These are phyloP conservation scores for Botrytis cinerea DNA, from an alignment of 2,329 filamentous ascomycete species.

Conservation along the genomic window DNA sequence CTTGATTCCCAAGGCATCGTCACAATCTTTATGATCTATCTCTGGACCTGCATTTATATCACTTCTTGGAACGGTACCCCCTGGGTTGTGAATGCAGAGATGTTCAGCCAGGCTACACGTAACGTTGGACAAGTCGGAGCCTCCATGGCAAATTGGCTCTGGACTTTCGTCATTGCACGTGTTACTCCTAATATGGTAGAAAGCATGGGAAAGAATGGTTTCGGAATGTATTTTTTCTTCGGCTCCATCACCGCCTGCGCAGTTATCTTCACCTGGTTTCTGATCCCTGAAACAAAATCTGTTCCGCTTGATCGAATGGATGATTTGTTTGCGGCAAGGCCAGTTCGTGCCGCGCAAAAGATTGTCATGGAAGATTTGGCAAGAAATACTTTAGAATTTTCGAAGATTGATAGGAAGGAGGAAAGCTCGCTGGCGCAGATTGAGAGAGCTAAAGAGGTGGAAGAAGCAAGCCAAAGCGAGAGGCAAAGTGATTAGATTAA, in stretches of 20 bases:
- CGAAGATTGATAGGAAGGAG: slow-evolving; percentile 27
- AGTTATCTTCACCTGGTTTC: slow-evolving; percentile 60
- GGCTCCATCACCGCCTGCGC: slow-evolving; percentile 54
- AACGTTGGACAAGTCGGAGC: slow-evolving; percentile 32
- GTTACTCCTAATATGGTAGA: slow-evolving; percentile 31
- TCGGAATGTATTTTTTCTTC: slow-evolving; percentile 49
- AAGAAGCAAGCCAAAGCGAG: neutral
- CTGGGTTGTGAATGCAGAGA: slow-evolving; percentile 37
- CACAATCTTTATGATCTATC: slow-evolving; percentile 8
- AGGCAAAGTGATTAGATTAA: neutral
- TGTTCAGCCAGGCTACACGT: slow-evolving; percentile 34
- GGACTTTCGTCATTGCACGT: slow-evolving; percentile 32
- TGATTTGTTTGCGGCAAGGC: slow-evolving; percentile 52
- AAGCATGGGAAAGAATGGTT: slow-evolving; percentile 24
- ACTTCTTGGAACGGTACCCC: slow-evolving; percentile 37
- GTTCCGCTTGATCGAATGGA: slow-evolving; percentile 67
- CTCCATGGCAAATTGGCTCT: slow-evolving; percentile 33
- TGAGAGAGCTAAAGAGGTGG: neutral
- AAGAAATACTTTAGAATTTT: slow-evolving; percentile 30
- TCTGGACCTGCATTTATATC: slow-evolving; percentile 32
- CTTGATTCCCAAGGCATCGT: slow-evolving; percentile 5
- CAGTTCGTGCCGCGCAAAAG: slow-evolving; percentile 33
- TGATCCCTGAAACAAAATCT: slow-evolving; percentile 66
- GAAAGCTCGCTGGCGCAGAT: slow-evolving; percentile 4
- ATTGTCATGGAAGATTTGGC: slow-evolving; percentile 36